Evolutionary conservation across 805 yeast species (phyloP), one percentile per base, ranked within the genome.

Genomic region (Yamadazyma laniorum): DNA sequence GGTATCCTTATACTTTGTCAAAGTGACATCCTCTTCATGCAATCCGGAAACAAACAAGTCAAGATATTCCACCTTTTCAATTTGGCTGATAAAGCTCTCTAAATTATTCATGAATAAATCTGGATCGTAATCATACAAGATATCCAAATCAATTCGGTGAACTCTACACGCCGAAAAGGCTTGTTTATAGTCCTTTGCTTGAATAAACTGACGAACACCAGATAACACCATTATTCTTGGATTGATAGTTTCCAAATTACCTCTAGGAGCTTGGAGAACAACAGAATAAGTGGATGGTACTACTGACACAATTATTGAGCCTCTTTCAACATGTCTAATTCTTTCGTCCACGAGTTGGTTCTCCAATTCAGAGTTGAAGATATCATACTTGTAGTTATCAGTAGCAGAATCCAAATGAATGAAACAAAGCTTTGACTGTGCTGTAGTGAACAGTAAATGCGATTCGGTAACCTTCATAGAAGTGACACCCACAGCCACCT

Each of bases 141-240:
- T 77, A 59, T 93, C 97, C 59, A 93, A 64, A 53, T 91, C 91
- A 42, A 93, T 85, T 61, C 99, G 77, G 59, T 93, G 96, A 1
- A 88, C 80, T 47, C 97, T 79, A 65, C 98, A 93, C 6, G 82
- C 75, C 30, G 76, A 49, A 51, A 91, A 89, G 0, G 99, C 99
- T n/a, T 70, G 71, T 32, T 63, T 67, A 52, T 83, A 93, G 25
- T 77, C 65, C 40, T 62, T 68, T 1, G 67, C 63, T 23, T 73
- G 67, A 44, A 93, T 87, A 48, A 74, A 72, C 23, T 74, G 69
- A 48, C 99, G 75, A 18, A 93, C 95, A 16, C 83, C 93, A 9
- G 85, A 75, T 27, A 93, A 65, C 3, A 91, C 95, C 84, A 93
- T 80, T 32, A 93, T 85, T 58, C 99, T 75, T 11, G 99, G 99